Evolutionary conservation across 78 protist species (phyloP).

Genomic region (Dictyostelium brefeldianum): DNA sequence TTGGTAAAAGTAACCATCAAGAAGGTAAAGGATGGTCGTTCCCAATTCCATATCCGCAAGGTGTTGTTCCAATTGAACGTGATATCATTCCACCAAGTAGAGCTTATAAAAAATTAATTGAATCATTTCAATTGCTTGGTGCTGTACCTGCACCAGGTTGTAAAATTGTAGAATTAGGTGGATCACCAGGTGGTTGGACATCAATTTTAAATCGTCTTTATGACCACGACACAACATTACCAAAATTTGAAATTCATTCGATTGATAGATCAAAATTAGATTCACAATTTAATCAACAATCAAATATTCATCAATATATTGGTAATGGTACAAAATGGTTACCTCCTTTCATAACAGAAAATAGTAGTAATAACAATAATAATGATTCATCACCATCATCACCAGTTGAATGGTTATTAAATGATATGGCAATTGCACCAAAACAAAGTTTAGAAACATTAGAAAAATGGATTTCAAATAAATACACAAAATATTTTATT

Average conservation of each 20-base stretch:
- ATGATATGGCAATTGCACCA: constrained; percentile 73
- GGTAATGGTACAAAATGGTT: constrained; percentile 18
- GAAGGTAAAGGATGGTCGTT: constrained; percentile 42
- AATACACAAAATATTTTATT: neutral
- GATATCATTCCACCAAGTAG: constrained; percentile 49
- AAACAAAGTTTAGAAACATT: constrained; percentile 21
- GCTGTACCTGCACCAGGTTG: neutral
- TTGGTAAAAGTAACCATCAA: neutral
- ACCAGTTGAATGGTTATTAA: constrained; percentile 40
- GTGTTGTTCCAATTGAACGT: neutral
- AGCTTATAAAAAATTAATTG: constrained; percentile 64
- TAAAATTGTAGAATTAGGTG: constrained; percentile 40
- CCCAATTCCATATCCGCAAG: constrained; percentile 48
- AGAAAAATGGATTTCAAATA: constrained; percentile 29
- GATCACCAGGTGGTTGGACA: constrained; percentile 78
- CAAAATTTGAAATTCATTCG: neutral
- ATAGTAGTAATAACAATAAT: too few relatives aligned
- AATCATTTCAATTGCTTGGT: constrained; percentile 3
- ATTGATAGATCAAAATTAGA: constrained; percentile 20
- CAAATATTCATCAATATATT: constrained; percentile 6
- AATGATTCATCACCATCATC: too few relatives aligned
- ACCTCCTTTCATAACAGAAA: neutral
- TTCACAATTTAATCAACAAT: neutral
- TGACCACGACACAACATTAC: neutral
- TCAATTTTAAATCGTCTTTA: constrained; percentile 10